Conservation (phyloP, 139 green algal genomes). For the Coccomyxa sp. region DNA sequence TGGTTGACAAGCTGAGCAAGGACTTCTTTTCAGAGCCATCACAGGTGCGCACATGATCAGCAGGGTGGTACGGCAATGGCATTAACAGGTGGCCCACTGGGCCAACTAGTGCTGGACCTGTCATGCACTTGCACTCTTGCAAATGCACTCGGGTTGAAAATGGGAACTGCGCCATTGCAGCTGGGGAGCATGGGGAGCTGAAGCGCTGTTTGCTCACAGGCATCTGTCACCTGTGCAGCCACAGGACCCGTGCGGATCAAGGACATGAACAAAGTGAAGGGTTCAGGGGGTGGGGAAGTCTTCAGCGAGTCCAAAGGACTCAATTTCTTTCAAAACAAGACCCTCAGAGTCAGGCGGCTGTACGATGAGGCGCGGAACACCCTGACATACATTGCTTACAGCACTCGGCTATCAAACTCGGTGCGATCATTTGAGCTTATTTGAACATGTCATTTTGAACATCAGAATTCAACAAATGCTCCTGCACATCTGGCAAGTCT, state of each 20-base stretch:
- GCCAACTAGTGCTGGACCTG: background rate
- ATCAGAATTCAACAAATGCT: background rate
- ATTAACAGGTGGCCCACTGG: too few species aligned
- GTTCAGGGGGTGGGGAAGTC: constrained; percentile 49
- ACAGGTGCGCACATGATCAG: constrained; percentile 20
- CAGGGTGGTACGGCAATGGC: background rate
- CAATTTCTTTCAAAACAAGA: constrained; percentile 79
- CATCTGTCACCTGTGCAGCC: constrained; percentile 65
- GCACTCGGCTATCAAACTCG: constrained; percentile 49
- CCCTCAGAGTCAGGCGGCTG: constrained; percentile 63
- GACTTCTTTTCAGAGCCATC: constrained; percentile 72
- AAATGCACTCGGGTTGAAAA: background rate
- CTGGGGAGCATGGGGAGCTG: background rate
- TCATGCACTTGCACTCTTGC: background rate
- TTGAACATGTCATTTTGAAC: too few species aligned
- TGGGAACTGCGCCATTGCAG: background rate
- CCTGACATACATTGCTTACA: constrained; percentile 72
- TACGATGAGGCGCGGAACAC: constrained; percentile 59
- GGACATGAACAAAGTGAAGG: constrained; percentile 24
- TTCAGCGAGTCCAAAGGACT: constrained; percentile 72
- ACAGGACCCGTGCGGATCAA: constrained; percentile 37
- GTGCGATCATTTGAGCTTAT: background rate
- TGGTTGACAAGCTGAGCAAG: constrained; percentile 75
- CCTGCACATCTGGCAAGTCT: background rate
- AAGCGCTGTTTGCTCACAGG: constrained; percentile 30